Percentiles rank a stretch among this genome's conserved stretches.
Conservation (phyloP, 2,329 filamentous ascomycete species). For the Ceratocystis diversiconidia region DNA sequence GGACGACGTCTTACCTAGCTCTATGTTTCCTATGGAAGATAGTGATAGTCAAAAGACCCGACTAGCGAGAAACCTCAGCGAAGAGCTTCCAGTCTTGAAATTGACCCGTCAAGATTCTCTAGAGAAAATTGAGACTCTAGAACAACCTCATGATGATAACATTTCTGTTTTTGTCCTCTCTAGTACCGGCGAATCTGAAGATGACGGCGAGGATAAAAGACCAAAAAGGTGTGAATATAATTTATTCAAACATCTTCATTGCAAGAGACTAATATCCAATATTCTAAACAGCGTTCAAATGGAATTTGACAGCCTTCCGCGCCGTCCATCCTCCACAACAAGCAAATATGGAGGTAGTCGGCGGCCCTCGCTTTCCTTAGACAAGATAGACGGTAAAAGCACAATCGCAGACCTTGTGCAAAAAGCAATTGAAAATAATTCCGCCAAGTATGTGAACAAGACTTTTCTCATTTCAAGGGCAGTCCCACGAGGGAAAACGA, state of each 20-base stretch:
- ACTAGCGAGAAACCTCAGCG: slow-evolving; percentile 1
- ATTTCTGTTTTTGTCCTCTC: slow-evolving; percentile 3
- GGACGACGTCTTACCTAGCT: slow-evolving; percentile 15
- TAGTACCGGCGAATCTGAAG: background rate
- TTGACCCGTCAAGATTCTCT: no score
- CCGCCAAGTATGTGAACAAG: background rate
- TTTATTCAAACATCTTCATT: background rate
- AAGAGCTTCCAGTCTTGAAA: background rate
- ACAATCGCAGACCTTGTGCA: background rate
- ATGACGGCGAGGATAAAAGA: background rate
- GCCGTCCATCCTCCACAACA: background rate
- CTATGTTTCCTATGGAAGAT: slow-evolving; percentile 10
- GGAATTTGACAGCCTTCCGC: background rate
- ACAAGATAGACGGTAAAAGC: background rate
- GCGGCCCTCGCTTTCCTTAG: background rate
- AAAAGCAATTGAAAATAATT: background rate
- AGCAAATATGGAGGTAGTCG: background rate
- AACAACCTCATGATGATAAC: background rate
- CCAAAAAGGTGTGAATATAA: background rate
- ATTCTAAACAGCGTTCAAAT: background rate
- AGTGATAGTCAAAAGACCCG: slow-evolving; percentile 16
- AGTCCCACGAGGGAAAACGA: no score
- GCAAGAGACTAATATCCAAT: background rate
- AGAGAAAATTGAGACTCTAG: background rate
- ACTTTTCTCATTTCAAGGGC: no score